Percentiles rank a stretch among this genome's conserved stretches.
Conservation (phyloP, 306 rosid genomes). For the Carpinus viminea region DNA sequence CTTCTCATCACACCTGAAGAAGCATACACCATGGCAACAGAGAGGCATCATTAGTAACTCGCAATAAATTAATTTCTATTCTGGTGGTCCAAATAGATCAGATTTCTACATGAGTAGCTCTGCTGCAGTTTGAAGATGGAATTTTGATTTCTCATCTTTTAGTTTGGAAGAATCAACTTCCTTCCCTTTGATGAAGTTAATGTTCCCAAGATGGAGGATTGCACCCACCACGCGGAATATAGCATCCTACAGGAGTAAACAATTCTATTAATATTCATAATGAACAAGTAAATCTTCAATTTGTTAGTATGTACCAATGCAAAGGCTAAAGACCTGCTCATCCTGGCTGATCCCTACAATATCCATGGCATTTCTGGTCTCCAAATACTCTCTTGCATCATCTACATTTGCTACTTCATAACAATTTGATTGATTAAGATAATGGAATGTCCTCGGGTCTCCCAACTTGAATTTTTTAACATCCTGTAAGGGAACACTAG, state of each 20-base stretch:
- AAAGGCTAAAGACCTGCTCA: constrained; percentile 62
- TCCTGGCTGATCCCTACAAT: constrained; percentile 82
- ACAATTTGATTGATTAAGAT: constrained; percentile 77
- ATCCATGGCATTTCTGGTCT: constrained; percentile 89
- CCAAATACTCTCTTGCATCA: constrained; percentile 85
- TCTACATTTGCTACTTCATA: constrained; percentile 78
- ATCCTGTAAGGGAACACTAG: constrained; percentile 49
- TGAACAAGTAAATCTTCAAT: constrained; percentile 20
- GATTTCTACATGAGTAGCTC: constrained; percentile 67
- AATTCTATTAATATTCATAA: constrained; percentile 21
- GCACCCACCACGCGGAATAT: constrained; percentile 86
- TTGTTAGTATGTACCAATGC: constrained; percentile 20
- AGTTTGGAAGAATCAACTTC: constrained; percentile 77
- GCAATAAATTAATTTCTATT: neutral
- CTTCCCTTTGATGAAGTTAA: constrained; percentile 68
- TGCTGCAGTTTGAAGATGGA: constrained; percentile 70
- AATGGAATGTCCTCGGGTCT: constrained; percentile 68
- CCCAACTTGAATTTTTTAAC: constrained; percentile 68
- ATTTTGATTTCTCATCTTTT: constrained; percentile 69
- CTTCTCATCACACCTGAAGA: constrained; percentile 67
- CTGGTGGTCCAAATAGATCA: constrained; percentile 12
- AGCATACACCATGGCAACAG: constrained; percentile 23
- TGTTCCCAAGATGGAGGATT: constrained; percentile 85
- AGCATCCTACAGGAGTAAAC: constrained; percentile 56
- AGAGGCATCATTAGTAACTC: constrained; percentile 9